A percentile compares a stretch with the other conserved stretches of the same genome.
These are phyloP conservation scores for Linaria vulgaris DNA, from an alignment of 257 asterid species.

Conservation along the genomic window DNA sequence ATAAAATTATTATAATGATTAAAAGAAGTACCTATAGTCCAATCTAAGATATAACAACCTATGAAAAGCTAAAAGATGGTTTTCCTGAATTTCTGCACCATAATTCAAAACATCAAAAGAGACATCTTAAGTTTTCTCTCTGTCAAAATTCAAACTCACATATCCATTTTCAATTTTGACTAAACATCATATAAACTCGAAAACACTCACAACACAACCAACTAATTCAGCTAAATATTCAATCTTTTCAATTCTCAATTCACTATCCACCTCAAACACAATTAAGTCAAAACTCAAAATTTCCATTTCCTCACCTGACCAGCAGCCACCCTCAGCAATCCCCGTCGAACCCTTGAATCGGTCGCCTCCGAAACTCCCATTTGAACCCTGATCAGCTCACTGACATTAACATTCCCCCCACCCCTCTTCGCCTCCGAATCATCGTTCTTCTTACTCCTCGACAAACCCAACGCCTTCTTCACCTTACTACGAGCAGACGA, in stretches of 20 bases:
- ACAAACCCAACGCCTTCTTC: slow-evolving; percentile 73
- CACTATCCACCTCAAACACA: not conserved
- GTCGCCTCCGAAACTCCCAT: slow-evolving; percentile 79
- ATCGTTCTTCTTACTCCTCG: slow-evolving; percentile 36
- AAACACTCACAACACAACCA: not conserved
- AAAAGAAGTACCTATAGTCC: not conserved
- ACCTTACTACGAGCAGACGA: slow-evolving; percentile 58
- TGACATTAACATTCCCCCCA: slow-evolving; percentile 33
- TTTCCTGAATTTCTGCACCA: not conserved
- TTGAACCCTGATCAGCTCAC: slow-evolving; percentile 79
- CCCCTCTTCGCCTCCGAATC: slow-evolving; percentile 22
- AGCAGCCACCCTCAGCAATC: slow-evolving; percentile 76
- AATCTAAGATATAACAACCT: not conserved
- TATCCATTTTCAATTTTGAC: not conserved
- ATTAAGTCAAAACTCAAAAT: not conserved
- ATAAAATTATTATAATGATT: not conserved
- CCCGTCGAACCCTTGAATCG: slow-evolving; percentile 81
- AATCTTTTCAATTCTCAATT: not conserved
- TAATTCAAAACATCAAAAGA: not conserved
- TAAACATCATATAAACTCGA: not conserved
- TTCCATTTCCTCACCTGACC: slow-evolving; percentile 56
- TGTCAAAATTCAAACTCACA: not conserved
- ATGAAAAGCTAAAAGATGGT: not conserved
- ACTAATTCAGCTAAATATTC: not conserved
- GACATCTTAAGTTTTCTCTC: too few relatives aligned